Evolutionary conservation across 352 stramenopile species (phyloP).

Genomic region (Thalassiosira mediterranea): DNA sequence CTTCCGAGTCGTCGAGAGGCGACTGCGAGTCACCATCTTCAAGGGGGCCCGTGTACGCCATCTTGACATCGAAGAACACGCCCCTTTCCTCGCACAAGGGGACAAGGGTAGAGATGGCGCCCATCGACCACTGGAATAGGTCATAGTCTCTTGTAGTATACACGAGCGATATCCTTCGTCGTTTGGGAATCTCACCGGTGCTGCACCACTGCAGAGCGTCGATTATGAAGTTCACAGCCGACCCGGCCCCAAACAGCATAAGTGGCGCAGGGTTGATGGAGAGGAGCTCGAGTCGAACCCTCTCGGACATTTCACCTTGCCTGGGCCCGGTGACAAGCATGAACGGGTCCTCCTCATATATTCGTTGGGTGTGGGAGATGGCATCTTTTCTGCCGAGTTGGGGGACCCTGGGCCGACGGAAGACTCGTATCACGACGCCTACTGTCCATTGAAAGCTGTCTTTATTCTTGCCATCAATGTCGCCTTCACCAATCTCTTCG

Average conservation of each 20-base stretch:
- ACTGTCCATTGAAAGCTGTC: slow-evolving; percentile 14
- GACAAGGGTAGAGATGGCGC: slow-evolving; percentile 9
- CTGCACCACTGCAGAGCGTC: slow-evolving; percentile 12
- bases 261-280: not conserved
- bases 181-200: not conserved
- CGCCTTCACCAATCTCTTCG: slow-evolving; percentile 1
- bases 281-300: slow-evolving; percentile 6
- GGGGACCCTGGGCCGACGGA: slow-evolving; percentile 6
- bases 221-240: slow-evolving; percentile 29
- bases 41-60: slow-evolving; percentile 8
- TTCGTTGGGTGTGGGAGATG: slow-evolving; percentile 12
- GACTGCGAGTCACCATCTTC: not conserved
- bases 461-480: too few relatives aligned
- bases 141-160: slow-evolving; percentile 20
- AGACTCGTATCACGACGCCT: slow-evolving; percentile 18
- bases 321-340: slow-evolving; percentile 14
- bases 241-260: slow-evolving; percentile 26
- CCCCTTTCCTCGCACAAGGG: slow-evolving; percentile 14
- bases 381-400: not conserved
- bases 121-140: slow-evolving; percentile 24
- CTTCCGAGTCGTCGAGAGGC: not conserved
- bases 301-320: slow-evolving; percentile 23
- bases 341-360: slow-evolving; percentile 19
- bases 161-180: slow-evolving; percentile 8
- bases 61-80: slow-evolving; percentile 15